These are phyloP conservation scores for Mycena galopus DNA, from an alignment of 768 basidiomycete genomes.

Conservation along the genomic window DNA sequence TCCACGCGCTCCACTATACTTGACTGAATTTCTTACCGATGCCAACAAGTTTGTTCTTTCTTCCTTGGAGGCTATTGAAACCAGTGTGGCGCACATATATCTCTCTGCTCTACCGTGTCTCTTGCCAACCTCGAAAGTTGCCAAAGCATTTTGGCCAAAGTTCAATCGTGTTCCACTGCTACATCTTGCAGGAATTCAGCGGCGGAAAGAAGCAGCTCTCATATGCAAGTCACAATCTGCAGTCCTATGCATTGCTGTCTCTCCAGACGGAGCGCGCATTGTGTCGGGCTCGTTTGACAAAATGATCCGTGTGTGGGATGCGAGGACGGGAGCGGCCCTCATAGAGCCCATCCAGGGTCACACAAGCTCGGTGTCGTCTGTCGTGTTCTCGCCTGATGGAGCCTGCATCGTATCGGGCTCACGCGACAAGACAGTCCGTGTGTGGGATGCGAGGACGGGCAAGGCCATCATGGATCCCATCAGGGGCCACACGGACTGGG, in stretches of 20 bases:
- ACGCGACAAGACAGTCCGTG: too few species aligned
- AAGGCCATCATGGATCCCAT: too few species aligned
- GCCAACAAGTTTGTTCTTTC: conserved; percentile 9
- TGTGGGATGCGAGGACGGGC: too few species aligned
- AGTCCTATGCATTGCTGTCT: background rate
- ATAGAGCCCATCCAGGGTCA: background rate
- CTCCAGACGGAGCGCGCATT: background rate
- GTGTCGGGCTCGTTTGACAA: background rate
- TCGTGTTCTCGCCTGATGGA: background rate
- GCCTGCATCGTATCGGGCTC: too few species aligned
- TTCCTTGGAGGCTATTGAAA: background rate
- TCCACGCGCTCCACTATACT: background rate
- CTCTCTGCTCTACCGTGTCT: conserved; percentile 2
- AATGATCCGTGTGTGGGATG: background rate
- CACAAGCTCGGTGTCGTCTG: background rate
- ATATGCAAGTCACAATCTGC: background rate
- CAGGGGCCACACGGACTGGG: too few species aligned
- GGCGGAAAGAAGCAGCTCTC: background rate
- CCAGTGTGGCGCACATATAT: background rate
- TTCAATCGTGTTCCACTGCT: background rate
- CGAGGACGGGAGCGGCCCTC: background rate
- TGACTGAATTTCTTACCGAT: conserved; percentile 7
- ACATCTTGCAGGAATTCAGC: conserved; percentile 4
- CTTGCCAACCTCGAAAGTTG: background rate
- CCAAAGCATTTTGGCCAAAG: conserved; percentile 3